These are phyloP conservation scores for Leishmania gerbilli DNA, from an alignment of 208 protist genomes.

Conservation along the genomic window DNA sequence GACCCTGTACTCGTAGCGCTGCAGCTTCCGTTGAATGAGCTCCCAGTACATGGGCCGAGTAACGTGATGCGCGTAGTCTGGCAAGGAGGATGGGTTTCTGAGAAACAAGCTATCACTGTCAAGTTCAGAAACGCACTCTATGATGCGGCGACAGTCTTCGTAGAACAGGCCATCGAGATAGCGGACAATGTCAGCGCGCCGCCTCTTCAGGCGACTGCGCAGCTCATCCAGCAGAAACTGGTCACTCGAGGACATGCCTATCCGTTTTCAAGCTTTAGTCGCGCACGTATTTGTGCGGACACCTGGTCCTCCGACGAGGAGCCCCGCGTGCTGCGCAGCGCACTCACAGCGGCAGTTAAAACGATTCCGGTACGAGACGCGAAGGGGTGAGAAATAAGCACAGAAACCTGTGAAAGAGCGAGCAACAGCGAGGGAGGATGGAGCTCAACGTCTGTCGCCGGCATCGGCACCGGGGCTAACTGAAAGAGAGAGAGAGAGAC, in stretches of 20 bases:
- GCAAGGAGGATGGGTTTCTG: constrained; percentile 51
- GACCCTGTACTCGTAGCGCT: constrained; percentile 59
- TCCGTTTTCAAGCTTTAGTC: not conserved
- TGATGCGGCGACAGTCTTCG: constrained; percentile 45
- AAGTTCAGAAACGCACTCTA: constrained; percentile 33
- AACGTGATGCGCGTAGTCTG: constrained; percentile 53
- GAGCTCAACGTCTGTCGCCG: too few relatives aligned
- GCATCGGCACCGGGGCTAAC: not conserved
- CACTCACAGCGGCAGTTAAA: not conserved
- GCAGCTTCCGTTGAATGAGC: constrained; percentile 59
- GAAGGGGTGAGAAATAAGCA: not conserved
- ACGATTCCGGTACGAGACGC: not conserved
- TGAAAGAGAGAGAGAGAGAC: not conserved
- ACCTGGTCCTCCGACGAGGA: not conserved
- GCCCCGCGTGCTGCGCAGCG: not conserved
- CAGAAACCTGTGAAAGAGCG: too few relatives aligned
- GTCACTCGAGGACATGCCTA: constrained; percentile 10
- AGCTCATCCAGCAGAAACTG: constrained; percentile 27
- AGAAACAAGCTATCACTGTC: constrained; percentile 54
- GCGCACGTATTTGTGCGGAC: not conserved
- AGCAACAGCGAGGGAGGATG: not conserved
- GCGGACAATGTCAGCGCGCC: constrained; percentile 47
- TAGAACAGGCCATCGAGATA: constrained; percentile 76
- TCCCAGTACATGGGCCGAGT: constrained; percentile 68
- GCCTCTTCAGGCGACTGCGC: constrained; percentile 49